These are phyloP conservation scores for Viridothelium virens DNA, from an alignment of 495 filamentous ascomycete species.

Conservation along the genomic window DNA sequence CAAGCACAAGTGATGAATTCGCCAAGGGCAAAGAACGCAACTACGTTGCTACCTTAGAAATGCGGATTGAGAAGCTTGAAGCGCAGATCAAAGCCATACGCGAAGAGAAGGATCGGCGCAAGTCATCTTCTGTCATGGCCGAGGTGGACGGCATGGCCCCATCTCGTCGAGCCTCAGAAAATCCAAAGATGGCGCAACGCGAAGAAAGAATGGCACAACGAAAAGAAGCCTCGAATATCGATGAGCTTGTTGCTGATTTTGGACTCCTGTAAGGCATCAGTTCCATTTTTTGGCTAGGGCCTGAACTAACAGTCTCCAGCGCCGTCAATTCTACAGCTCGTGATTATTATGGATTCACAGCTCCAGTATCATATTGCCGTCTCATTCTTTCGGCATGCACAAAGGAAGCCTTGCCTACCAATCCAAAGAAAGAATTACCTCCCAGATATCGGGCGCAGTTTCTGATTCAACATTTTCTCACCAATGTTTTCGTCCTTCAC, in stretches of 20 bases:
- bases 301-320: constrained; percentile 36
- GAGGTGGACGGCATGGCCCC: constrained; percentile 28
- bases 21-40: constrained; percentile 89
- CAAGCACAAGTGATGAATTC: constrained; percentile 90
- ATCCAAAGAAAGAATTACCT: constrained; percentile 53
- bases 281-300: neutral
- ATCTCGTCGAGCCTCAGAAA: constrained; percentile 25
- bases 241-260: constrained; percentile 41
- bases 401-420: constrained; percentile 54
- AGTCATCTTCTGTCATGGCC: constrained; percentile 33
- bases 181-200: constrained; percentile 10
- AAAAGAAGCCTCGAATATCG: constrained; percentile 38
- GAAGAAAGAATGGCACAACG: constrained; percentile 27
- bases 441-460: constrained; percentile 53
- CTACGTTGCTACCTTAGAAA: constrained; percentile 87
- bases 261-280: constrained; percentile 33
- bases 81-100: constrained; percentile 51
- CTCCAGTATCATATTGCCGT: constrained; percentile 77
- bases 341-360: constrained; percentile 81
- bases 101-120: neutral
- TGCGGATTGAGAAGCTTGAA: constrained; percentile 77
- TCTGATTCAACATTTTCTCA: constrained; percentile 73
- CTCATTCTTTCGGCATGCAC: constrained; percentile 67
- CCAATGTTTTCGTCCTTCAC: constrained; percentile 67
- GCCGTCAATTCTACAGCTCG: constrained; percentile 86